Base-by-base conservation (phyloP, 306 rosid genomes). In the Arachis hypogaea region DNA sequence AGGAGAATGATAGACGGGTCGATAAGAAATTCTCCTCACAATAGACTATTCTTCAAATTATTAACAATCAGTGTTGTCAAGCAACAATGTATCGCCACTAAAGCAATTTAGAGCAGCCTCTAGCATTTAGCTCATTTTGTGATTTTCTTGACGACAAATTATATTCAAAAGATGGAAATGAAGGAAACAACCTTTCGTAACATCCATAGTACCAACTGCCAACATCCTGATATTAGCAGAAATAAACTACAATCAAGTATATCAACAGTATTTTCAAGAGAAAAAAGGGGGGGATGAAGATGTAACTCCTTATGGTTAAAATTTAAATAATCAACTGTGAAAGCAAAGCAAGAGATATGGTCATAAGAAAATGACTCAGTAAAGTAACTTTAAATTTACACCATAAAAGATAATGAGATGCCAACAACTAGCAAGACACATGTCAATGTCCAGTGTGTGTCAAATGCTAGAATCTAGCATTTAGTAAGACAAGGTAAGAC, bases 61-160 rank as follows among this genome's bases (percentile, higher is more conserved):
- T n/a, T 11, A 63, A 65, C 58, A 42, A 43, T 55, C 33, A 18
- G 61, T 29, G 63, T 63, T 51, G 57, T 18, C 45, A 63, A 28
- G 59, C 60, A 44, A 33, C 14, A 40, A 43, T 33, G 30, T 40
- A 68, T 41, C 36, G 18, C 18, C 63, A 49, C 11, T 33, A 41
- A 59, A 63, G 43, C 62, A 68, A 40, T 59, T 36, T 58, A 33
- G 45, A 66, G 38, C 47, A 76, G 50, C n/a, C 61, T 54, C 40
- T 22, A 67, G 60, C 47, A 46, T 67, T 58, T 67, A 66, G 46
- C 75, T 12, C 29, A 45, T 14, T 14, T 7, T 33, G 57, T 55
- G 12, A 45, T 68, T 60, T 56, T 68, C 41, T 50, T 50, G 14
- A 64, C 14, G 40, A 43, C 43, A 43, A n/a, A 64, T 43, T 12